phyloP scores from a whole-genome alignment of 2,329 filamentous ascomycete species.

The Colletotrichum musicola region DNA sequence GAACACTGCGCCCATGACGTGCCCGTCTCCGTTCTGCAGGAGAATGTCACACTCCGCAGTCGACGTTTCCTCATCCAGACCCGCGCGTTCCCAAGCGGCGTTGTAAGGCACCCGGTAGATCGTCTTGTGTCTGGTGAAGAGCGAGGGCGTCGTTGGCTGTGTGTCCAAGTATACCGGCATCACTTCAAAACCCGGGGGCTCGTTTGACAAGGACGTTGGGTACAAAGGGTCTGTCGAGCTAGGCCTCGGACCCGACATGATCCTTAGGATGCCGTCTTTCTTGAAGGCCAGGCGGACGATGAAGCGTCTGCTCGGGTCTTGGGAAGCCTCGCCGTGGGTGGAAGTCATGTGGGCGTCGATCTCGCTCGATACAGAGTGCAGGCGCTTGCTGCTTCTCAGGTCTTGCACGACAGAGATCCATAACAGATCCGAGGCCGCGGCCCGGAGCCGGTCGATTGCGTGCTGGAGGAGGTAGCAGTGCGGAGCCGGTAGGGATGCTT shows the following conservation, averaged over 20 bases:
- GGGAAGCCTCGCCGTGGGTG: neutral
- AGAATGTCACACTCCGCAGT: neutral
- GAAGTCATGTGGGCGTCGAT: neutral
- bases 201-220: neutral
- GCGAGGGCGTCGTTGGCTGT: constrained; percentile 2
- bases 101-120: neutral
- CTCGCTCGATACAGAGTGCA: neutral
- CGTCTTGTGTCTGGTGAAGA: constrained; percentile 9
- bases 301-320: neutral
- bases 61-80: neutral
- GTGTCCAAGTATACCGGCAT: neutral
- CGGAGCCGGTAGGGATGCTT: neutral
- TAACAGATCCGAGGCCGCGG: neutral
- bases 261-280: neutral
- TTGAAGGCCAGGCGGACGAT: constrained; percentile 12
- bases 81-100: constrained; percentile 1
- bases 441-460: neutral
- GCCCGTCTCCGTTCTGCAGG: neutral
- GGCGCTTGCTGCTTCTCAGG: neutral
- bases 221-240: neutral
- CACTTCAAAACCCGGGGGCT: neutral
- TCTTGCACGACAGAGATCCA: neutral
- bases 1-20: constrained; percentile 1
- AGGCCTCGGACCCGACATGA: constrained; percentile 12
- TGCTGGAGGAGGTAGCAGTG: neutral